Evolutionary conservation across 768 basidiomycete genomes (phyloP), one percentile per base, ranked within the genome.

Genomic region (Tephrocybe sp.): DNA sequence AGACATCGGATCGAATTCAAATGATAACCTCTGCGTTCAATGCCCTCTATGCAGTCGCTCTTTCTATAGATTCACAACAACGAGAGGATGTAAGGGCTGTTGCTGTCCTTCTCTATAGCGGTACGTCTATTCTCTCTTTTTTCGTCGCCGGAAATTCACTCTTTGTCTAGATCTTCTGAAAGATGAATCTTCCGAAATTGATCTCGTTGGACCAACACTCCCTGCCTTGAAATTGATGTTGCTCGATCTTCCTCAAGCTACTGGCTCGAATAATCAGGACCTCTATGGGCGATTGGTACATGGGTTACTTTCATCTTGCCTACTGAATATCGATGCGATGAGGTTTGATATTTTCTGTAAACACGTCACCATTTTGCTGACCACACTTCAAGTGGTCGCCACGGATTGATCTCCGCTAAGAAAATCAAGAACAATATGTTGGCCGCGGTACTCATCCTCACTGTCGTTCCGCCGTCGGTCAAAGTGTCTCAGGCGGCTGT

Each of bases 371-470:
- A 18, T 40, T 9, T 18, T 10, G 12, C n/a, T 54, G 34, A 46
- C 2, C 16, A 16, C 53, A 42, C 33, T 23, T 47, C 29, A 53
- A 95, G 94, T 31, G 88, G 90, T 9, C 85, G 95, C 40, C 76
- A 83, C 50, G 94, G 93, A 0, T 57, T 75, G 0, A 82, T 88
- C 9, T 88, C 88, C 2, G 69, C 79, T 2, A 83, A 85, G 65
- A 97, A 97, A 70, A 76, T 89, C 64, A 94, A 92, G 69, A 91
- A 84, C 60, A 98, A 97, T 65, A 75, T 97, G 51, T 70, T 98
- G 11, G 90, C 91, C 0, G 75, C 86, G 0, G 93, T 93, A 1
- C 77, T 99, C 4, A 76, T 97, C 42, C 64, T 99, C 36, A 95
- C 94, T 0, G 80, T 86, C 19, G 68, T 93, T 1, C 89, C 91